These are phyloP conservation scores for Aristolochia contorta DNA, from an alignment of 164 flowering plant species.

Conservation along the genomic window DNA sequence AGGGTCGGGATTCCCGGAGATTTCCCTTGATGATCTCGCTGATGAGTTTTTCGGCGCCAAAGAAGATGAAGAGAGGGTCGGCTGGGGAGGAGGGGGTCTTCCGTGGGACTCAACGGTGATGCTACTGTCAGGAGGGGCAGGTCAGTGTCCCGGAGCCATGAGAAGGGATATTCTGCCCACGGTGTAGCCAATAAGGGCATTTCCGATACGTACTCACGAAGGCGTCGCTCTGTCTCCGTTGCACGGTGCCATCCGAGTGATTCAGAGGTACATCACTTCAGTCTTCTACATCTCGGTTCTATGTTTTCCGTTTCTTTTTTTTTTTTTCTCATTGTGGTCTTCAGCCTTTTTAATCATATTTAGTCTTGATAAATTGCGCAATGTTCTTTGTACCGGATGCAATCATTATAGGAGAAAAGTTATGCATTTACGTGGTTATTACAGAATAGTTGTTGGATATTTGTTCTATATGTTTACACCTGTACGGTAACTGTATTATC, in stretches of 20 bases:
- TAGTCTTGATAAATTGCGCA: no score
- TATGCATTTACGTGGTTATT: no score
- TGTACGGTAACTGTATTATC: no score
- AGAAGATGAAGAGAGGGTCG: constrained; percentile 12
- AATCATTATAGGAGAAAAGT: no score
- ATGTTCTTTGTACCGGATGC: no score
- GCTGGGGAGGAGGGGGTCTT: constrained; percentile 15
- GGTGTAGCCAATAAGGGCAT: constrained; percentile 16
- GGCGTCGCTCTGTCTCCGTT: constrained; percentile 71
- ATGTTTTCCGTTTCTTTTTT: neutral
- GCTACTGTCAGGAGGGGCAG: constrained; percentile 57
- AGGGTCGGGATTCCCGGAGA: constrained; percentile 69
- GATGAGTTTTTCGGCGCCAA: constrained; percentile 38
- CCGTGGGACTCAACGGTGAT: neutral
- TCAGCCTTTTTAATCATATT: no score
- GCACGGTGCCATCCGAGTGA: constrained; percentile 57
- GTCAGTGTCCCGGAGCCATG: constrained; percentile 60
- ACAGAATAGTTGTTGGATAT: no score
- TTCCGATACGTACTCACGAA: constrained; percentile 25
- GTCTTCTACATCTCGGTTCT: no score
- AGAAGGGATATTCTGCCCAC: constrained; percentile 12
- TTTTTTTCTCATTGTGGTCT: constrained; percentile 1
- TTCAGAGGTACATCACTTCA: constrained; percentile 49
- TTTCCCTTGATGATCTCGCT: constrained; percentile 82
- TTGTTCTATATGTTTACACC: no score